phyloP scores from a whole-genome alignment of 768 basidiomycete genomes.

The Pisolithus orientalis region DNA sequence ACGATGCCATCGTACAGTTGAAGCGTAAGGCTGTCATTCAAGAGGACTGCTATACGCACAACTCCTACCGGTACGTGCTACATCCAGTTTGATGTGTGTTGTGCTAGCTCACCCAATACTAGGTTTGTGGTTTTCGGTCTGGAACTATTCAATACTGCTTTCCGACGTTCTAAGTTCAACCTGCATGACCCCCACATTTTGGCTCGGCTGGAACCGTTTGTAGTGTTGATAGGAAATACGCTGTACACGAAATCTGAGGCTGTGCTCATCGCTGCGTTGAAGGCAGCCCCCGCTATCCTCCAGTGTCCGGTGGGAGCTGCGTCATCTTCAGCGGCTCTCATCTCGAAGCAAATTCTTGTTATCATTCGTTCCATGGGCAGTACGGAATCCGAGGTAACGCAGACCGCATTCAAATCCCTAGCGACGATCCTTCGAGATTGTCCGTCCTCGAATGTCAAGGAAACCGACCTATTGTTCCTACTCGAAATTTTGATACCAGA shows the following conservation, averaged over 20 bases:
- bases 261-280: constrained; percentile 71
- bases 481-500: constrained; percentile 85
- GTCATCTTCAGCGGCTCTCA: constrained; percentile 70
- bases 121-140: constrained; percentile 91
- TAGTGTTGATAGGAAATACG: constrained; percentile 83
- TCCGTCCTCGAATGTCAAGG: constrained; percentile 72
- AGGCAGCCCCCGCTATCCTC: constrained; percentile 71
- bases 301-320: constrained; percentile 79
- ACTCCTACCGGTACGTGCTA: constrained; percentile 70
- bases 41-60: constrained; percentile 71
- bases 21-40: constrained; percentile 57
- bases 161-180: constrained; percentile 81
- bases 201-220: constrained; percentile 82
- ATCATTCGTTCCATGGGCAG: constrained; percentile 79
- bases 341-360: constrained; percentile 76
- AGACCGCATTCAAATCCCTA: constrained; percentile 82
- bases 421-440: constrained; percentile 89
- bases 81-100: neutral
- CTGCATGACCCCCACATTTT: constrained; percentile 69
- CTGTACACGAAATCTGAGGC: constrained; percentile 78
- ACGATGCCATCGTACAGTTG: constrained; percentile 67
- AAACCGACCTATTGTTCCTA: constrained; percentile 82
- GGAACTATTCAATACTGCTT: constrained; percentile 83
- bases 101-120: constrained; percentile 2
- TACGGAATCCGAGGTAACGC: constrained; percentile 86